phyloP scores from a whole-genome alignment of 495 filamentous ascomycete species.

The Lophiotrema nucula region DNA sequence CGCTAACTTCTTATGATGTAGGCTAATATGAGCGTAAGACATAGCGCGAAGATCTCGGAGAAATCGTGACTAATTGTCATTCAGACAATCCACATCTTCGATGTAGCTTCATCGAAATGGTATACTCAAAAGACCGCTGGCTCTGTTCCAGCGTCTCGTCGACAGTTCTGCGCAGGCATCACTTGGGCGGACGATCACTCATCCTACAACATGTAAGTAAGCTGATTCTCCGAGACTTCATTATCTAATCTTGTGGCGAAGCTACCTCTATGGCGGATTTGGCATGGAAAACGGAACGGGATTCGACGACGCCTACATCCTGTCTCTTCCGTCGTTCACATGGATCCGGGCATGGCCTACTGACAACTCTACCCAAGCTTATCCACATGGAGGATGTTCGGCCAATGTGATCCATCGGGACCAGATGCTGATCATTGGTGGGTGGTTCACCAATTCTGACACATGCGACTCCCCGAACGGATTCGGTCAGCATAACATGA shows the following conservation, averaged over 20 bases:
- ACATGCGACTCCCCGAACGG: slow-evolving; percentile 38
- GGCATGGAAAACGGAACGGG: slow-evolving; percentile 46
- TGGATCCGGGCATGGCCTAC: slow-evolving; percentile 54
- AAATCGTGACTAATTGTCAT: background rate
- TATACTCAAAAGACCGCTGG: slow-evolving; percentile 54
- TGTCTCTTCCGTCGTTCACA: slow-evolving; percentile 53
- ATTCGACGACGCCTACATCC: slow-evolving; percentile 58
- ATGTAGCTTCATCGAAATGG: slow-evolving; percentile 53
- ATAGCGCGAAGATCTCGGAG: background rate
- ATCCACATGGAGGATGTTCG: slow-evolving; percentile 49
- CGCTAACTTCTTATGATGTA: slow-evolving; percentile 13
- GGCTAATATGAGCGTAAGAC: slow-evolving; percentile 39
- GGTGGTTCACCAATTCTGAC: slow-evolving; percentile 40
- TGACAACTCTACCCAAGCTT: slow-evolving; percentile 23
- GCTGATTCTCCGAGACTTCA: background rate
- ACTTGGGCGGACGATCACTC: slow-evolving; percentile 55
- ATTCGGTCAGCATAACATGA: slow-evolving; percentile 47
- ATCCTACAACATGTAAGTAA: slow-evolving; percentile 54
- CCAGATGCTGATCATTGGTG: slow-evolving; percentile 52
- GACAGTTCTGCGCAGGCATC: slow-evolving; percentile 56
- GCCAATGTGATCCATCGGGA: slow-evolving; percentile 51
- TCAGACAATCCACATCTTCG: slow-evolving; percentile 50
- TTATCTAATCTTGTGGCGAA: slow-evolving; percentile 25
- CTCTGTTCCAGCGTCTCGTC: slow-evolving; percentile 44
- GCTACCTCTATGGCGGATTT: slow-evolving; percentile 55